Base-by-base conservation (phyloP, 2,329 filamentous ascomycete species). In the Capronia americana region DNA sequence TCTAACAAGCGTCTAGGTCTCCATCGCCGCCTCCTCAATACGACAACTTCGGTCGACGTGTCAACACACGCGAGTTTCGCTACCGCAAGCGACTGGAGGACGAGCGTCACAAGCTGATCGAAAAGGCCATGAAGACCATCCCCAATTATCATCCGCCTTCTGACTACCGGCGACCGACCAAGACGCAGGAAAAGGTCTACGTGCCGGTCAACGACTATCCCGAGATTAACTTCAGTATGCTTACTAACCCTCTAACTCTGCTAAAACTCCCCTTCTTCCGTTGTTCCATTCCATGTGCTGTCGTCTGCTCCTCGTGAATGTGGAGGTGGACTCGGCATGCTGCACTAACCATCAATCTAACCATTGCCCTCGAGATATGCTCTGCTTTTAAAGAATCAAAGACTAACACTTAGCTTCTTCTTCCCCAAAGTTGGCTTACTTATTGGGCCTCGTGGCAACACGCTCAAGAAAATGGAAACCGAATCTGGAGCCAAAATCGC, bases 151-250 rank as follows among this genome's bases (percentile, higher is more conserved):
- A 98, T 79, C 95, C 95, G 76, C 95, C 95, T 66, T 92, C 94
- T 86, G 95, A 99, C 80, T 99, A 99, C 81, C 92, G 95, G 80
- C 92, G 95, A 76, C 95, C 95, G 70, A 98, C 94, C 80, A 99
- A 99, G 91, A 99, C 95, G 79, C 95, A 99, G 83, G 95, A 99
- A 87, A 99, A 99, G 87, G 96, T 99, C 91, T 99, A 99, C 80
- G 95, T 99, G 81, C 95, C 95, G 80, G 95, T 99, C 85, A 99
- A 99, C 88, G 95, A 99, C 83, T 99, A 99, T 81, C 95, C 95
- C 86, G 95, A 99, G 83, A 98, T 99, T 90, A 99, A 99, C 90
- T 99, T 99, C 92, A 99, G 95, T 99, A 97, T 94, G 94, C 94
- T 95, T 93, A 90, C 93, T 97, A 97, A 97, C 92, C 93, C 92